Evolutionary conservation across 2,329 filamentous ascomycete species (phyloP).

Genomic region (Paecilomyces variotii): DNA sequence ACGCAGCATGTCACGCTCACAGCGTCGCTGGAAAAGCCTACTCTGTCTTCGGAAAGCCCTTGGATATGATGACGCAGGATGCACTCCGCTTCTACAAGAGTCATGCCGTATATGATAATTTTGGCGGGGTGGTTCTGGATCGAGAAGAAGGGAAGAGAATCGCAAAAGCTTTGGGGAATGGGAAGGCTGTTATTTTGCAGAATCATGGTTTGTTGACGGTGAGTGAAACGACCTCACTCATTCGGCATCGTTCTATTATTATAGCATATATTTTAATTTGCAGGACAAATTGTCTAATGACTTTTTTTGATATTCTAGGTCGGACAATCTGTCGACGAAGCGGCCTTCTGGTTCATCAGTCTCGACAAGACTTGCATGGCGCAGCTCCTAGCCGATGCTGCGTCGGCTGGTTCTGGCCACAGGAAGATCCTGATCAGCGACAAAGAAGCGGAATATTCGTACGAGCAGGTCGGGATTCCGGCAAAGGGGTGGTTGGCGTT

Average conservation of each 20-base stretch:
- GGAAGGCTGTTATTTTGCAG: constrained; percentile 47
- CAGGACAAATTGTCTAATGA: not conserved
- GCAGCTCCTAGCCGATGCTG: constrained; percentile 12
- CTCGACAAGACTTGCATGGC: constrained; percentile 18
- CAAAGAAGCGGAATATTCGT: constrained; percentile 15
- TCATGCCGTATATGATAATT: constrained; percentile 37
- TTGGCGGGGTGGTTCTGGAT: constrained; percentile 47
- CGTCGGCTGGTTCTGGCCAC: constrained; percentile 5
- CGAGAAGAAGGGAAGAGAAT: constrained; percentile 45
- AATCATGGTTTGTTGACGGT: constrained; percentile 50
- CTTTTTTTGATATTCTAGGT: not conserved
- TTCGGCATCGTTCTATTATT: no score
- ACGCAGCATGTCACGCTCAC: constrained; percentile 39
- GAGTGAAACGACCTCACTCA: not conserved
- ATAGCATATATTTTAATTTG: no score
- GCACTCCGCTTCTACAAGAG: constrained; percentile 32
- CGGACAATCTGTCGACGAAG: constrained; percentile 43
- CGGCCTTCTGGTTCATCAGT: constrained; percentile 47
- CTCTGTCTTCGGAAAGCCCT: constrained; percentile 36
- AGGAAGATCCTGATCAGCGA: constrained; percentile 18
- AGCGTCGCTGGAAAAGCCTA: constrained; percentile 41
- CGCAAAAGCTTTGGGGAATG: constrained; percentile 39
- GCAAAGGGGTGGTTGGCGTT: constrained; percentile 49
- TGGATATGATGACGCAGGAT: constrained; percentile 44
- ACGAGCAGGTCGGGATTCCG: constrained; percentile 21